Base-by-base conservation (phyloP, 108 stramenopile genomes). In the Skeletonema costatum region DNA sequence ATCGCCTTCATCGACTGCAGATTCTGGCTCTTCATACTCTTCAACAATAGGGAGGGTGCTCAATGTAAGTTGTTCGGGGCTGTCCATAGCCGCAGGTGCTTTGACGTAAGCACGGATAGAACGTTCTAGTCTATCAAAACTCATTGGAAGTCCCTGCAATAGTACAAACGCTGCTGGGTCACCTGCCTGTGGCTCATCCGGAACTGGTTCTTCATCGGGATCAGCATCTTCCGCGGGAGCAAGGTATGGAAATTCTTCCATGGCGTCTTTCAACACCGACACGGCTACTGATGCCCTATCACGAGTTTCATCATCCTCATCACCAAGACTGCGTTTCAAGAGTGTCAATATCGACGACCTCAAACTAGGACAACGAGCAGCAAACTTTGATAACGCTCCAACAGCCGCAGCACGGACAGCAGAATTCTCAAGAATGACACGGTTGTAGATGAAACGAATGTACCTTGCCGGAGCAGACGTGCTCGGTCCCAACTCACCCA, bases 381-480 rank as follows among this genome's bases (percentile, higher is more conserved):
- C 97, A 78, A 97, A 96, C 85, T 93, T 91, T 12, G 86, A 87
- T 42, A 97, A 81, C 5, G 97, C 82, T 2, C 86, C 75, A 42
- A 97, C 89, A 4, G 95, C 95, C n/a, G 97, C 94, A 12, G 97
- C 93, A 13, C 97, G 89, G 5, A 97, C 90, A 11, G 84, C 77
- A 3, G 90, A 86, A 66, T 91, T 92, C 67, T 96, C 97, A 56
- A 97, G 79, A 64, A 97, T 93, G 63, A 96, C 82, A 31, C 97
- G 87, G 84, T 97, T 97, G 90, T 96, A 96, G 16, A 97, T 88
- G 77, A 95, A 97, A 30, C 94, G 90, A 73, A 97, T 94, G 89
- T 93, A 96, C 11, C 91, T 63, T 0, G 92, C 89, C 0, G 96
- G 93, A 14, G 85, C 74, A 4, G 76, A 60, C 6, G 93, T 87